Base-by-base conservation (phyloP, 495 filamentous ascomycete species). In the Amphirosellinia nigrospora region DNA sequence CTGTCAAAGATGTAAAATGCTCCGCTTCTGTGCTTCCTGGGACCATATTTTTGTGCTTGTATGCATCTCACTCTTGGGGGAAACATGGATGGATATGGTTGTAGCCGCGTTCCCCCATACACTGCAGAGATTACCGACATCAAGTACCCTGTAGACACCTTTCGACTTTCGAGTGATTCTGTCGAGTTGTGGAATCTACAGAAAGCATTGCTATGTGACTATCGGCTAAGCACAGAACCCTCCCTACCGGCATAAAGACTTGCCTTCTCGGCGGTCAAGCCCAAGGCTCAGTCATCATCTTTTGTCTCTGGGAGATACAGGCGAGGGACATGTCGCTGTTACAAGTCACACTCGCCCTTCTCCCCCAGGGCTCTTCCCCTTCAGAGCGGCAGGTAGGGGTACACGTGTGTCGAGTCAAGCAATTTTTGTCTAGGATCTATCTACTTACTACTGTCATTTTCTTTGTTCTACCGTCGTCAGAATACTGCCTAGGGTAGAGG, bases 371-470 rank as follows among this genome's bases (percentile, higher is more conserved):
- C 46, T 73, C 70, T 71, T 6, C 60, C 69, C 62, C 67, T 67
- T 73, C 61, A 69, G 52, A 62, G 70, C 72, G 68, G 43, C 38
- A 74, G 65, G 66, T 71, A 78, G 73, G 69, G 76, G 71, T 76
- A 76, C 82, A 84, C 81, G 81, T 84, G 81, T 83, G 81, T 81
- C 83, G 83, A 85, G 83, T 85, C 81, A 81, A 80, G 79, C 72
- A 76, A 76, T 72, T 66, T 76, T 69, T 75, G 77, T 71, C 75
- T 74, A 70, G 75, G 77, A 76, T 73, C 72, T 72, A 75, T 78
- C 78, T 72, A 71, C 71, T 76, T 71, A 75, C 78, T 71, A 74
- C 70, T 65, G 68, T 67, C 71, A 71, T 74, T 70, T 62, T 81
- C 81, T 85, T 84, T 83, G 81, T 83, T 81, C 75, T 78, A 79